Conservation (phyloP, 208 protist species). For the Trypanosoma conorhini region DNA sequence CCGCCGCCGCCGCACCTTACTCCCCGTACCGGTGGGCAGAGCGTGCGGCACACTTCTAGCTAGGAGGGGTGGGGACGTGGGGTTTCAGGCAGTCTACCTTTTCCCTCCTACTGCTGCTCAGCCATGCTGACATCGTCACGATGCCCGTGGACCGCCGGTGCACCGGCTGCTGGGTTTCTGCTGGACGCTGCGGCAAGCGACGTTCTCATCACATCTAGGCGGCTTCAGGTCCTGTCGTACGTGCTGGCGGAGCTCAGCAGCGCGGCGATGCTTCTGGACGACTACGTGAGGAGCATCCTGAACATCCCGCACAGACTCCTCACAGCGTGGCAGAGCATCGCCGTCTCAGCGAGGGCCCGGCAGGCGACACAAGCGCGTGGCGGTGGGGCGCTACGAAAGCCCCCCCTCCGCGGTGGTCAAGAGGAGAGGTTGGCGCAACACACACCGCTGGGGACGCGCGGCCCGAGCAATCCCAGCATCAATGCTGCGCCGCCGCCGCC, state of each 20-base stretch:
- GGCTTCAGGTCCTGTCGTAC: conserved; percentile 62
- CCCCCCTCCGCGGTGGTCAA: not conserved
- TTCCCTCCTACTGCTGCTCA: not conserved
- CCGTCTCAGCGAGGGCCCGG: conserved; percentile 29
- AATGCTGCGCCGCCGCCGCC: not conserved
- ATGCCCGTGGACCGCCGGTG: not conserved
- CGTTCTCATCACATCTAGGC: conserved; percentile 34
- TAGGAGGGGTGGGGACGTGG: not conserved
- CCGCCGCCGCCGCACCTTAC: not conserved
- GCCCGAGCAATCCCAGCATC: not conserved
- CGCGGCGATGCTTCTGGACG: conserved; percentile 56
- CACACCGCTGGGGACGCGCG: not conserved
- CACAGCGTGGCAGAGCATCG: conserved; percentile 65
- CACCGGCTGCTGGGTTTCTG: not conserved
- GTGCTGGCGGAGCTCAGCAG: conserved; percentile 74
- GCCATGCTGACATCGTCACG: conserved; percentile 2
- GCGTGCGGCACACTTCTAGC: not conserved
- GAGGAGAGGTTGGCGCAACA: not conserved
- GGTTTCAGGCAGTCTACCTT: not conserved
- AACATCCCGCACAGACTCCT: conserved; percentile 55
- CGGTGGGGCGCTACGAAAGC: not conserved
- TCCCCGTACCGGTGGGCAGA: not conserved
- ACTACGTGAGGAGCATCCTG: conserved; percentile 55
- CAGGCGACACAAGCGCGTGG: conserved; percentile 3
- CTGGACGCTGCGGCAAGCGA: conserved; percentile 1